Evolutionary conservation across 2,329 filamentous ascomycete genomes (phyloP), one percentile per base, ranked within the genome.

Genomic region (Zopfia rhizophila): DNA sequence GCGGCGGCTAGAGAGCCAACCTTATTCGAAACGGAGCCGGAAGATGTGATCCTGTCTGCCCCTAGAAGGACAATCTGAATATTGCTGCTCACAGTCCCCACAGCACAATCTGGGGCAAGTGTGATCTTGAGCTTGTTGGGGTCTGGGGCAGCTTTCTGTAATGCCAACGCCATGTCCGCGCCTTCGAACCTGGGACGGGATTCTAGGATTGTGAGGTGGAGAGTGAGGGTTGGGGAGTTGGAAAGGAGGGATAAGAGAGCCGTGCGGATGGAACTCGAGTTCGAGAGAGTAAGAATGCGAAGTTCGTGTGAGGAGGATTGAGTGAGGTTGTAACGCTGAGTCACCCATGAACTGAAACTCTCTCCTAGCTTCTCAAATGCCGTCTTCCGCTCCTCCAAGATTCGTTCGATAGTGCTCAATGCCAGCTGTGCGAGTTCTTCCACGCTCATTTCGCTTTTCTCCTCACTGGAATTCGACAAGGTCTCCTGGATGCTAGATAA

Each of bases 181-280:
- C 86, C 87, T 68, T 90, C 86, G 53, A 79, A 88, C 1, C 85
- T 74, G 0, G 87, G 87, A 1, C 86, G 76, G 2, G 86, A 89
- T 63, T 89, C 86, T 3, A 90, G 75, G 21, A 90, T 73, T 4
- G 78, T 79, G 13, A 89, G 65, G 37, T 85, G 78, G 7, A 88
- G 60, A 0, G 50, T 57, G 21, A 55, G 6, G 77, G 61, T 1
- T 58, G 64, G 3, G 72, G 61, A 1, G 56, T 53, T 1, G 60
- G 53, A 8, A 28, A 78, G 67, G 2, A 75, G 68, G 19, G 76
- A 69, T 2, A 76, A 55, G 8, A 88, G 72, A 37, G 75, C 76
- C 12, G 73, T 63, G 3, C 69, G 72, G 47, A 88, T 82, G 0
- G 85, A 87, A 3, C 83, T 86, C 49, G 84, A 88, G 6, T 79